Evolutionary conservation across 805 yeast genomes (phyloP), one percentile per base, ranked within the genome.

Genomic region (Candida insectorum): DNA sequence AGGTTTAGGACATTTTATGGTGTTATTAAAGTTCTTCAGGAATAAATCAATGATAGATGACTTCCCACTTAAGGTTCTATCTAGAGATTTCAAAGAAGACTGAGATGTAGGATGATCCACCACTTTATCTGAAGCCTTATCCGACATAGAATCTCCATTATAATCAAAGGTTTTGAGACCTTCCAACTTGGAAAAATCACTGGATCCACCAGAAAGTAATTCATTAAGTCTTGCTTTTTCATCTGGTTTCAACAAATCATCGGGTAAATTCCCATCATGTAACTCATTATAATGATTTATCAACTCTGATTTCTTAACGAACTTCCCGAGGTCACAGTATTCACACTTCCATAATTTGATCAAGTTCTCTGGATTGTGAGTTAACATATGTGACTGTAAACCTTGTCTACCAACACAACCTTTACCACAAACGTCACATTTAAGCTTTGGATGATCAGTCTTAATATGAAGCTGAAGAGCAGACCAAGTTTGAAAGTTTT

Each of bases 391-490:
- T 64, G 81, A 76, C 12, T 69, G 59, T 31, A 87, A 56, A 41
- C 88, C 93, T 17, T 69, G 65, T 28, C 72, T 75, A 18, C 94
- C 95, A 8, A 82, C 81, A 62, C 88, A 82, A 6, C 72, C 76
- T 52, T 77, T 79, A 5, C 76, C 77, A 64, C 96, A 88, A 1
- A 75, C 44, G 0, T 56, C 46, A 60, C 95, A 86, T 27, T 62
- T 65, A 17, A 81, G 45, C 49, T 81, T 78, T 4, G 89, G 86
- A 56, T 88, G 96, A 22, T 72, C 82, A 0, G 75, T 70, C 44
- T 80, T 81, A 34, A 76, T 64, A 56, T 89, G 97, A 8, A 70
- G 50, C 45, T 80, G 88, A 24, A 86, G 60, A 1, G 81, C 81
- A 3, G 84, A 74, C 87, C 89, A 81, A 0, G 83, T 81, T 36